Evolutionary conservation across 164 flowering plant species (phyloP).

Genomic region (Tetrastigma voinierianum): DNA sequence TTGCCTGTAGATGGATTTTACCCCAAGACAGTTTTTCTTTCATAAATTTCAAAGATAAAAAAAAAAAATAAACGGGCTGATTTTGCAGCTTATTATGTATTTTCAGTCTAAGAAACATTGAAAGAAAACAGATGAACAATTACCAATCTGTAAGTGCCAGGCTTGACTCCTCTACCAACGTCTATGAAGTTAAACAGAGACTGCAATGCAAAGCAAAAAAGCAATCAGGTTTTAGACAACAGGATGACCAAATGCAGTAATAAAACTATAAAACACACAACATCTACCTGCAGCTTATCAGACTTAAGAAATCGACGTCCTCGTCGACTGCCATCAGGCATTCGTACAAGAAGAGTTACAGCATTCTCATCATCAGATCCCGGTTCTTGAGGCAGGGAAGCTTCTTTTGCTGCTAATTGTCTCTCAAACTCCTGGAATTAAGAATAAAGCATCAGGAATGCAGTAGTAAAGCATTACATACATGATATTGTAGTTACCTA

Average conservation of each 20-base stretch:
- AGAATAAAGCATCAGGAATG: conserved; percentile 10
- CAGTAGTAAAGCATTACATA: neutral
- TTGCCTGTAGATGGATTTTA: too few species aligned
- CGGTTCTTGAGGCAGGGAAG: conserved; percentile 87
- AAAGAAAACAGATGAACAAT: conserved; percentile 10
- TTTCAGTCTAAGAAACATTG: neutral
- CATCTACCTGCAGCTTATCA: conserved; percentile 70
- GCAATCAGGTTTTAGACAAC: neutral
- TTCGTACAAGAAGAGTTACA: conserved; percentile 75
- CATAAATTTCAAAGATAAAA: too few species aligned
- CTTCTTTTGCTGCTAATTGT: conserved; percentile 74
- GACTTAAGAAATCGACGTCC: conserved; percentile 88
- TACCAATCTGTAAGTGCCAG: conserved; percentile 94
- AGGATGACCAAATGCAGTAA: neutral
- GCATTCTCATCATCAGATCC: conserved; percentile 71
- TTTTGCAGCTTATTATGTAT: too few species aligned
- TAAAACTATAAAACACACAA: neutral
- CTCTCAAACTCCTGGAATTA: conserved; percentile 75
- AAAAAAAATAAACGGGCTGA: too few species aligned
- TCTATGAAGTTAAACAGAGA: conserved; percentile 86
- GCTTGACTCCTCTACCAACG: conserved; percentile 72
- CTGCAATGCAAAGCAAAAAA: conserved; percentile 56
- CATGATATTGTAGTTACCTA: neutral
- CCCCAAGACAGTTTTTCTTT: too few species aligned
- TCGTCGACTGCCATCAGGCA: conserved; percentile 94